Conservation (phyloP, 2,329 filamentous ascomycete species). For the Talaromyces verruculosus region DNA sequence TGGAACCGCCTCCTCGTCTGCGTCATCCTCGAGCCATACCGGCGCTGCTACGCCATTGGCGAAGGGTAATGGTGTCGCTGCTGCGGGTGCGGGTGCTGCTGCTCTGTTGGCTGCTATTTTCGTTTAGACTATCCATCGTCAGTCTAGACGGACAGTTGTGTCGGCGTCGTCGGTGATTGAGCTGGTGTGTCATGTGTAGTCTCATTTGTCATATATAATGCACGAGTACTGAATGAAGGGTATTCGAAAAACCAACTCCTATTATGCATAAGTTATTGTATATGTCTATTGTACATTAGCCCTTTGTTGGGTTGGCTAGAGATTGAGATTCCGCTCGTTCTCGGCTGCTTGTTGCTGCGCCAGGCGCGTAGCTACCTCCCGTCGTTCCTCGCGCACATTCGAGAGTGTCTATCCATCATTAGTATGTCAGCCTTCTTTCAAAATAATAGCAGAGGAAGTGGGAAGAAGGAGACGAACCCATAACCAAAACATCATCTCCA, state of each 20-base stretch:
- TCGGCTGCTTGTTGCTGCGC: conserved; percentile 24
- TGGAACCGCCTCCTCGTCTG: conserved; percentile 25
- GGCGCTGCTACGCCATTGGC: conserved; percentile 26
- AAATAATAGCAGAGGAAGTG: neutral
- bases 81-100: conserved; percentile 34
- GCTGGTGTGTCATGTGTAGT: neutral
- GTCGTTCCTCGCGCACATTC: conserved; percentile 40
- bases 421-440: neutral
- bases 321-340: conserved; percentile 15
- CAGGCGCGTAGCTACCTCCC: conserved; percentile 30
- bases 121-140: neutral
- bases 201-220: neutral
- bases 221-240: neutral
- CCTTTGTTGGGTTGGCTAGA: neutral
- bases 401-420: conserved; percentile 32
- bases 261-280: neutral
- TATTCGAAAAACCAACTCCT: neutral
- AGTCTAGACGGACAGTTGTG: neutral
- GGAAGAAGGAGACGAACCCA: conserved; percentile 58
- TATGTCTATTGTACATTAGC: neutral
- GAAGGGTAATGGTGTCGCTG: conserved; percentile 28
- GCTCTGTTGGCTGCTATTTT: conserved; percentile 30
- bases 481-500: conserved; percentile 84
- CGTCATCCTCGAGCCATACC: conserved; percentile 27
- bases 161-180: too few species aligned